A percentile compares a stretch with the other conserved stretches of the same genome.
phyloP scores from a whole-genome alignment of 495 filamentous ascomycete genomes.

The Penicillium waksmanii region DNA sequence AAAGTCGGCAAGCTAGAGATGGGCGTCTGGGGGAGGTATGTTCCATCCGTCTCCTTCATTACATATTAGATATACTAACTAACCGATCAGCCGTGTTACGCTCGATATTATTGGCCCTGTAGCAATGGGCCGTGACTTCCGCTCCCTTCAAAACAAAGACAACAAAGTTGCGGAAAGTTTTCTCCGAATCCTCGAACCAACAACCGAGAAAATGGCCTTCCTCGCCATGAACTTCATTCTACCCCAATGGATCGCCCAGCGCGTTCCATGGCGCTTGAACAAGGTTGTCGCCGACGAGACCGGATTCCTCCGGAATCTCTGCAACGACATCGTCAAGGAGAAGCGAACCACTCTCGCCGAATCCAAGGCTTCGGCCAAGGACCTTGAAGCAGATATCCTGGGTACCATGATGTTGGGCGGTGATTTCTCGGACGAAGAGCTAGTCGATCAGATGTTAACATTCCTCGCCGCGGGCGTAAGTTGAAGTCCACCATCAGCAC shows the following conservation, averaged over 20 bases:
- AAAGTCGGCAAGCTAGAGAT: conserved; percentile 65
- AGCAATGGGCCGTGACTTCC: conserved; percentile 81
- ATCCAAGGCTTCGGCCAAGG: conserved; percentile 59
- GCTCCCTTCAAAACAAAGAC: conserved; percentile 64
- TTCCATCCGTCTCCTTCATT: neutral
- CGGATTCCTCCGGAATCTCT: conserved; percentile 61
- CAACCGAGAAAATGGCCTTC: conserved; percentile 50
- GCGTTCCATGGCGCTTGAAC: conserved; percentile 71
- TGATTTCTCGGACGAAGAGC: conserved; percentile 55
- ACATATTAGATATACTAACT: neutral
- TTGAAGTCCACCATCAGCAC: neutral
- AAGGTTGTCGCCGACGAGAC: conserved; percentile 59
- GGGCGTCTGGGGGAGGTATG: conserved; percentile 63
- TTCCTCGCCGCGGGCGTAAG: conserved; percentile 55
- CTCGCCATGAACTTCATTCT: conserved; percentile 51
- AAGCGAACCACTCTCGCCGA: conserved; percentile 59
- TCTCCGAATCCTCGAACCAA: conserved; percentile 54
- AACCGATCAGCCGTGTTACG: conserved; percentile 59
- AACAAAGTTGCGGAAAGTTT: conserved; percentile 72
- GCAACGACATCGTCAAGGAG: conserved; percentile 65
- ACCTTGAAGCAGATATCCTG: conserved; percentile 73
- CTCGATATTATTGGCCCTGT: conserved; percentile 88
- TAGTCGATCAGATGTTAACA: conserved; percentile 60
- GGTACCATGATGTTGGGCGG: conserved; percentile 54
- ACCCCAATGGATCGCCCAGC: conserved; percentile 50